Conservation (phyloP, 768 basidiomycete species). For the Sarcodon aspratus region DNA sequence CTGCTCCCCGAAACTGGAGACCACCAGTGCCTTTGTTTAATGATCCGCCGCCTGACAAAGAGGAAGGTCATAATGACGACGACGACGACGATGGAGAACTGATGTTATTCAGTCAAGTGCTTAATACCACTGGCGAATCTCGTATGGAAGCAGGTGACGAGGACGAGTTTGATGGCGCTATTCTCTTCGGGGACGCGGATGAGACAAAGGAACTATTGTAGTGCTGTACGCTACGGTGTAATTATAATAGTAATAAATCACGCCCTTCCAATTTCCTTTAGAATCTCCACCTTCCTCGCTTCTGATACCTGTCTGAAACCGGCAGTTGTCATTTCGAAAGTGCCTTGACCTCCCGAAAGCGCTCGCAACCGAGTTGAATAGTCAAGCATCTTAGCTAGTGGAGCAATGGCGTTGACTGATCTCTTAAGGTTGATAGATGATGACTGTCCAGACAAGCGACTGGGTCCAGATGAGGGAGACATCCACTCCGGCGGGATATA, state of each 20-base stretch:
- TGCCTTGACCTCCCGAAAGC: constrained; percentile 71
- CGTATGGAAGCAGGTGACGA: constrained; percentile 61
- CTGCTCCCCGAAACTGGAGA: constrained; percentile 21
- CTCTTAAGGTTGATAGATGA: constrained; percentile 34
- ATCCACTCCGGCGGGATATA: constrained; percentile 70
- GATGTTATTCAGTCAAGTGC: constrained; percentile 66
- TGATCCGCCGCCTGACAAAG: constrained; percentile 18
- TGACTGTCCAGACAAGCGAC: constrained; percentile 10
- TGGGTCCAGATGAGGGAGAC: constrained; percentile 49
- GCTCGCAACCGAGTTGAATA: constrained; percentile 72
- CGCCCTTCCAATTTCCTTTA: constrained; percentile 69
- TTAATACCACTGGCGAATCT: constrained; percentile 45
- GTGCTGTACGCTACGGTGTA: not conserved
- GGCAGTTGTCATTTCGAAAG: constrained; percentile 69
- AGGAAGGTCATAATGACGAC: constrained; percentile 15
- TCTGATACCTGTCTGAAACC: constrained; percentile 64
- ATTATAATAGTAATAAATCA: constrained; percentile 16
- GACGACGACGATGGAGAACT: constrained; percentile 39
- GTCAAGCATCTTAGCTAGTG: constrained; percentile 74
- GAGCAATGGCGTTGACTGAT: constrained; percentile 62
- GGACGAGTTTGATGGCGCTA: constrained; percentile 62
- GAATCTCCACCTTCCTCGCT: constrained; percentile 54
- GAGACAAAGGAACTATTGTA: constrained; percentile 47
- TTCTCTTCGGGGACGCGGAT: constrained; percentile 77
- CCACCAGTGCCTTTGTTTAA: constrained; percentile 34